phyloP scores from a whole-genome alignment of 2,329 filamentous ascomycete genomes.

The Cladosporium sp. region DNA sequence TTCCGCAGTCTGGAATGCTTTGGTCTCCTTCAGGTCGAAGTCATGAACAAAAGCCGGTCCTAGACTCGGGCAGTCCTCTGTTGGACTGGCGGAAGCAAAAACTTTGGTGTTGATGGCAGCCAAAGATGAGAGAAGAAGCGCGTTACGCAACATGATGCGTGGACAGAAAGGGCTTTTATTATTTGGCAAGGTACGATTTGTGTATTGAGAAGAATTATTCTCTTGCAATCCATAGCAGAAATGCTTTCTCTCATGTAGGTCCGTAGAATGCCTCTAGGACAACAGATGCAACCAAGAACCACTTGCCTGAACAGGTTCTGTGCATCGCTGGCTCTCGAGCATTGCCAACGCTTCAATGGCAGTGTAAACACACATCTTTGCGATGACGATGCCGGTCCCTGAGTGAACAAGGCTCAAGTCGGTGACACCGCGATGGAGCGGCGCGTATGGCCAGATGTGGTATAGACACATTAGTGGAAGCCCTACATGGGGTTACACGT shows the following conservation, averaged over 20 bases:
- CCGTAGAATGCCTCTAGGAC: background rate
- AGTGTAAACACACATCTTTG: background rate
- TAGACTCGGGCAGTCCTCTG: slow-evolving; percentile 19
- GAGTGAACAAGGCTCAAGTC: background rate
- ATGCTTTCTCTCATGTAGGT: background rate
- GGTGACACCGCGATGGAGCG: background rate
- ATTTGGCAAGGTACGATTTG: background rate
- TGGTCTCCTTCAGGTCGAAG: background rate
- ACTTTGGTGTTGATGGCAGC: background rate
- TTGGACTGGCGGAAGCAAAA: background rate
- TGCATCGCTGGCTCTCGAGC: background rate
- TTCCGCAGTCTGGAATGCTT: slow-evolving; percentile 19
- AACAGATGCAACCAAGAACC: background rate
- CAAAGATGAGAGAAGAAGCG: background rate
- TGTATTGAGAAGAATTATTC: background rate
- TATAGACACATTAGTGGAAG: background rate
- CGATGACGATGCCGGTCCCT: background rate
- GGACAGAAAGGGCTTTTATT: background rate
- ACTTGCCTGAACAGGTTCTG: background rate
- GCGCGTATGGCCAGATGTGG: background rate
- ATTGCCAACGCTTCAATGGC: background rate
- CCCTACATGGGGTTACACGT: background rate
- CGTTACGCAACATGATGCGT: background rate
- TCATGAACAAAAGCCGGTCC: slow-evolving; percentile 21
- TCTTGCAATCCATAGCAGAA: background rate